These are phyloP conservation scores for Hypoxylon sp. DNA, from an alignment of 2,329 filamentous ascomycete species.

Conservation along the genomic window DNA sequence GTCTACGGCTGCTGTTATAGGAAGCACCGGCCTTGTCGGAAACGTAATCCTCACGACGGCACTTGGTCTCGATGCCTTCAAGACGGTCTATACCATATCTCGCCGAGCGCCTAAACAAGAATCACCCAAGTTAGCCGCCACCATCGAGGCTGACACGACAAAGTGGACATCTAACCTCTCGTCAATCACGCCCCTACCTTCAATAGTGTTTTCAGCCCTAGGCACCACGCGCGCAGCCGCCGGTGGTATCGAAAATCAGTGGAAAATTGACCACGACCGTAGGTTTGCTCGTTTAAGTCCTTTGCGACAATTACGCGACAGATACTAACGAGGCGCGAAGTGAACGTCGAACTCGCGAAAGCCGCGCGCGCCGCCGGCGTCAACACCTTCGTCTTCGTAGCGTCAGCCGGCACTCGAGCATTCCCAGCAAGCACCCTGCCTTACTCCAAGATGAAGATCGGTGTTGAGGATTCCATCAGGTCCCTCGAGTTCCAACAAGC, in stretches of 20 bases:
- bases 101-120: slow-evolving; percentile 70
- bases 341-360: slow-evolving; percentile 82
- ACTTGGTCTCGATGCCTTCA: slow-evolving; percentile 64
- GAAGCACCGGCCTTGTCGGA: slow-evolving; percentile 77
- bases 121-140: slow-evolving; percentile 72
- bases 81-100: slow-evolving; percentile 71
- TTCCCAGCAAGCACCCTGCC: slow-evolving; percentile 58
- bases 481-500: slow-evolving; percentile 80
- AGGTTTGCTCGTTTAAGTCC: slow-evolving; percentile 20
- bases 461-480: slow-evolving; percentile 83
- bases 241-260: slow-evolving; percentile 81
- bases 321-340: slow-evolving; percentile 31
- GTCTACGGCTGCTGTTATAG: slow-evolving; percentile 65
- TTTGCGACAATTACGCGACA: not conserved
- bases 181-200: slow-evolving; percentile 65
- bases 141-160: slow-evolving; percentile 74
- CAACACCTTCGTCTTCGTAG: slow-evolving; percentile 82
- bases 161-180: slow-evolving; percentile 74
- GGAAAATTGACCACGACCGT: slow-evolving; percentile 85
- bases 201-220: slow-evolving; percentile 79
- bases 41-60: slow-evolving; percentile 78
- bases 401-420: slow-evolving; percentile 63
- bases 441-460: slow-evolving; percentile 81
- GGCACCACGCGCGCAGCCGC: slow-evolving; percentile 83
- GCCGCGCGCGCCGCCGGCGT: slow-evolving; percentile 79